phyloP scores from a whole-genome alignment of 2,329 filamentous ascomycete genomes.

The Emericellopsis atlantica region DNA sequence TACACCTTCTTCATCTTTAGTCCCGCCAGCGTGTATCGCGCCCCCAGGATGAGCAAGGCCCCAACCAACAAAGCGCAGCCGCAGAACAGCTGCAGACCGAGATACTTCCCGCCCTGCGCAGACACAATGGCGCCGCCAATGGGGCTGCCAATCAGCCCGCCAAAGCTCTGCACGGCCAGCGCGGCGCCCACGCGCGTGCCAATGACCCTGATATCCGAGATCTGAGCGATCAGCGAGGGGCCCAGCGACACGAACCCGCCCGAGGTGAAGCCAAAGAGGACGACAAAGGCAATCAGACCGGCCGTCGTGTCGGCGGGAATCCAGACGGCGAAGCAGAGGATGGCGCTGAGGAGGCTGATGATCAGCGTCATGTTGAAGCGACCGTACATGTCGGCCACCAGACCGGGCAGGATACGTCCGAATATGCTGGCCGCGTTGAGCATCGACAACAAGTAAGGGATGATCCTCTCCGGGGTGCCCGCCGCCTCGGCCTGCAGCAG shows the following conservation, averaged over 20 bases:
- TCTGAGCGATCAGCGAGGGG: slow-evolving; percentile 55
- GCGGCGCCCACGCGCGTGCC: slow-evolving; percentile 54
- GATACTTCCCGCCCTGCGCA: slow-evolving; percentile 36
- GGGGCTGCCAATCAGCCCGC: slow-evolving; percentile 53
- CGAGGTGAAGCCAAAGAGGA: slow-evolving; percentile 57
- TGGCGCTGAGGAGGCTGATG: slow-evolving; percentile 33
- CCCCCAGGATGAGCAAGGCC: slow-evolving; percentile 13
- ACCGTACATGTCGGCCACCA: slow-evolving; percentile 30
- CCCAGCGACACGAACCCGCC: slow-evolving; percentile 53
- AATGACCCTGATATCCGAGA: slow-evolving; percentile 56
- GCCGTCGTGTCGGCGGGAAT: slow-evolving; percentile 35
- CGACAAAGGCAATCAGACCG: slow-evolving; percentile 49
- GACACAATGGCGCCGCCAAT: slow-evolving; percentile 51
- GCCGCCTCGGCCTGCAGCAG: slow-evolving; percentile 31
- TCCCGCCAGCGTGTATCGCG: slow-evolving; percentile 21
- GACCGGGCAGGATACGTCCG: slow-evolving; percentile 37
- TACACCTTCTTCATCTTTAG: slow-evolving; percentile 20
- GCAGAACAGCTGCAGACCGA: slow-evolving; percentile 52
- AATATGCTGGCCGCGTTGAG: slow-evolving; percentile 42
- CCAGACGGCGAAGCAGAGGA: slow-evolving; percentile 35
- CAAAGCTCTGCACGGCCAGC: slow-evolving; percentile 49
- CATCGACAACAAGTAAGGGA: slow-evolving; percentile 39
- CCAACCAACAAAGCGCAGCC: slow-evolving; percentile 33
- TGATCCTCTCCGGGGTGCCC: slow-evolving; percentile 25
- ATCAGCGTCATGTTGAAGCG: slow-evolving; percentile 36